Conservation (phyloP, 345 rosid genomes). For the Citrus hindsii region DNA sequence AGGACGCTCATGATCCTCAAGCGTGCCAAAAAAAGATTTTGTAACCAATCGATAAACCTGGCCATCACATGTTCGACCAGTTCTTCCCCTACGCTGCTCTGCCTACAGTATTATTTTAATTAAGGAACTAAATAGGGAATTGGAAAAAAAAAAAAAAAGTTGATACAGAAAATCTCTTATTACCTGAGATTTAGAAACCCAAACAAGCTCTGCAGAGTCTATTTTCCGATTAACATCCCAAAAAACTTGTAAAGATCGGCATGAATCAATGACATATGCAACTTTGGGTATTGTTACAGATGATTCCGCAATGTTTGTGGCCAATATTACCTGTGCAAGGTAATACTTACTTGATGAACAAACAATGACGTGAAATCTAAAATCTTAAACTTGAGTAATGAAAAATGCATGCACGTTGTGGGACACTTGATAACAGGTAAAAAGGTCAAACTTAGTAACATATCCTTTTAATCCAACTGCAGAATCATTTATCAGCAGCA, state of each 20-base stretch:
- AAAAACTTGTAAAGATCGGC: constrained; percentile 88
- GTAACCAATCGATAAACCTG: constrained; percentile 86
- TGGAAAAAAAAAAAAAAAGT: constrained; percentile 5
- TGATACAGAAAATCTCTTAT: not conserved
- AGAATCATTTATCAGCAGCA: not conserved
- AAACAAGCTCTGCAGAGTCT: constrained; percentile 71
- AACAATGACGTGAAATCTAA: not conserved
- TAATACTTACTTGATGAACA: constrained; percentile 6
- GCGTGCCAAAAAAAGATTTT: constrained; percentile 60
- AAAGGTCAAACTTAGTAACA: not conserved
- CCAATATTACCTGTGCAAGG: constrained; percentile 70
- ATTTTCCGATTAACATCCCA: constrained; percentile 65
- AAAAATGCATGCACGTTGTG: not conserved
- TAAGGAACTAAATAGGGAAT: constrained; percentile 8
- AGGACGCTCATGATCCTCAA: constrained; percentile 69
- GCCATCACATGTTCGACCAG: constrained; percentile 97
- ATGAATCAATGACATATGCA: constrained; percentile 88
- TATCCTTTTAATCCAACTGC: not conserved
- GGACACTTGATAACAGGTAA: not conserved
- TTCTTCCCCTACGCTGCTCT: constrained; percentile 91
- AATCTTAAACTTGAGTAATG: not conserved
- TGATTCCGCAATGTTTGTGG: constrained; percentile 95
- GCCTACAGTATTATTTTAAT: constrained; percentile 52
- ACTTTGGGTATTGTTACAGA: constrained; percentile 95
- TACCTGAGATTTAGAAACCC: constrained; percentile 98